Evolutionary conservation across 371 early-diverging fungal genomes (phyloP), one percentile per base, ranked within the genome.

Genomic region (Mucor irregularis): DNA sequence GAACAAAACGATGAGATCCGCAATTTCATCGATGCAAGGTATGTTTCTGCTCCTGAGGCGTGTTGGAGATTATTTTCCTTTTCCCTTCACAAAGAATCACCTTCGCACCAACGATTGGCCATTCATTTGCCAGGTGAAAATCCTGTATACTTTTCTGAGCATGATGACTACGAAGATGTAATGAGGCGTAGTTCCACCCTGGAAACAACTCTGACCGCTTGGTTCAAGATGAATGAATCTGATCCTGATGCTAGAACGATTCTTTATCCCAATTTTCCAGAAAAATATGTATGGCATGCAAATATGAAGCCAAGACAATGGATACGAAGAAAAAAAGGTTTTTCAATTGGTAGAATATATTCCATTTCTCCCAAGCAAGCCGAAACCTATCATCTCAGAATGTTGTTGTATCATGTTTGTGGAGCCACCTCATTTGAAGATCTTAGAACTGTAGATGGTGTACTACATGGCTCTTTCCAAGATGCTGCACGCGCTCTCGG

Each of bases 31-130:
- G 61, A 64, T 37, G 53, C 67, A 3, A 16, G 53, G 7, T 53
- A 53, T 55, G 57, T 73, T 7, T 73, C 67, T 30, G 50, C 68
- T 10, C 51, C 62, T 19, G 66, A 73, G 49, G 49, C 59, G n/a
- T 44, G 53, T 13, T 69, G 66, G 64, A 50, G 69, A 44, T 54
- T 73, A 6, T 63, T 69, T 17, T 26, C 34, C 10, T 73, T 64
- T 42, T 11, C 24, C 0, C 16, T 69, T 25, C 63, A 73, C 37
- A 29, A 31, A 7, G 58, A 57, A 9, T 52, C 29, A 16, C 68
- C 69, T 8, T 5, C 17, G 6, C 33, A 62, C 14, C 30, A 42
- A 24, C 37, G 69, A 2, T n/a, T 68, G 16, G 24, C 26, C 2
- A 47, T 73, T 0, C 64, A 72, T 25, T 39, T 68, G 3, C 45